Evolutionary conservation across 2,329 filamentous ascomycete species (phyloP).

Genomic region (Colletotrichum simmondsii): DNA sequence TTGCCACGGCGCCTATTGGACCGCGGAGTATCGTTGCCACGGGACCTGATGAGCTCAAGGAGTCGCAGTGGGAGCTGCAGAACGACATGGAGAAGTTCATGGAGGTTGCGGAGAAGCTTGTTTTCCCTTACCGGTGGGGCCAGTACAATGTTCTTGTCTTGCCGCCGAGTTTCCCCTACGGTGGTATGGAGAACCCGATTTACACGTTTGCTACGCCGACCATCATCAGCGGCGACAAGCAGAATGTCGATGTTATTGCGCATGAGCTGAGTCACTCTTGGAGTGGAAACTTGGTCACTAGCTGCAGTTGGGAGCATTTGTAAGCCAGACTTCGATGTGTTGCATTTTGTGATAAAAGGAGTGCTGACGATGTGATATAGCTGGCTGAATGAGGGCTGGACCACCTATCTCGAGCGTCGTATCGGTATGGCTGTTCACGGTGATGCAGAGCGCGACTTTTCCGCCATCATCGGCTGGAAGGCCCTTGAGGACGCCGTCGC

Average conservation of each 20-base stretch:
- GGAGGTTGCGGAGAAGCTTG: constrained; percentile 80
- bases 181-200: constrained; percentile 92
- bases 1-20: constrained; percentile 86
- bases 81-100: constrained; percentile 93
- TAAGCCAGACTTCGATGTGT: constrained; percentile 47
- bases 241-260: constrained; percentile 96
- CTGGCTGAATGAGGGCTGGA: constrained; percentile 87
- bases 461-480: constrained; percentile 96
- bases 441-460: constrained; percentile 89
- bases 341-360: not conserved
- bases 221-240: constrained; percentile 88
- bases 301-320: constrained; percentile 85
- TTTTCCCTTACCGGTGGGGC: constrained; percentile 93
- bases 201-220: constrained; percentile 97
- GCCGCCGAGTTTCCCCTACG: constrained; percentile 90
- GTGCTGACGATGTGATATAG: constrained; percentile 44
- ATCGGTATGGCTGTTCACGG: constrained; percentile 83
- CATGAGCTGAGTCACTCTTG: constrained; percentile 83
- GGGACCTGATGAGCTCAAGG: constrained; percentile 86
- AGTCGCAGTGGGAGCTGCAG: constrained; percentile 91
- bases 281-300: constrained; percentile 88
- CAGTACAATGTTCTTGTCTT: constrained; percentile 94
- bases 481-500: constrained; percentile 83
- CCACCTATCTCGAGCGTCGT: constrained; percentile 90
- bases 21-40: constrained; percentile 87